Evolutionary conservation across 148 eudicot genomes (phyloP), one percentile per base, ranked within the genome.

Genomic region (Oxyria digyna): DNA sequence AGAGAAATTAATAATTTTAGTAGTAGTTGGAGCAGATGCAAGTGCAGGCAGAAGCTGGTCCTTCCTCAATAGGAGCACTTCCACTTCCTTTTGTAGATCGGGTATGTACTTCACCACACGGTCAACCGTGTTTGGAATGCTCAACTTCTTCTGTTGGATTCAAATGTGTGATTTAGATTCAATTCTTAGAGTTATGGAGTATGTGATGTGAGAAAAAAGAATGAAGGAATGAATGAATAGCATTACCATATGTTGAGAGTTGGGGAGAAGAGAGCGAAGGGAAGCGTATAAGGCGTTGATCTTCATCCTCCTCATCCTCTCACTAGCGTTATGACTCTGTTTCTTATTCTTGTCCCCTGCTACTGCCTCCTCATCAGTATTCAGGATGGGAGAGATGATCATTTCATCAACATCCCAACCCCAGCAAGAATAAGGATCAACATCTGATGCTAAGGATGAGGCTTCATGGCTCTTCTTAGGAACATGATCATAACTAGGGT

Each of bases 81-180:
- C 84, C 50, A 89, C 83, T 79, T 92, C 88, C 52, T 77, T 86
- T 67, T 84, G 89, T 62, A 92, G 79, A 52, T 92, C 88, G 0
- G 96, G 98, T 74, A 87, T 87, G 81, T 92, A 89, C 59, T 92
- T 87, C 26, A 92, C 65, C 23, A 76, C 93, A 0, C 79, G 74
- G 23, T 85, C 74, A 4, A 92, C 80, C 8, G 96, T 92, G 0
- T 67, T 42, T 0, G 96, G 94, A n/a, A 89, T 83, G 79, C 94
- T 92, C 69, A 86, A 35, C 48, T 92, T 92, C 62, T 86, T 92
- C 98, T 92, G 55, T 20, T 49, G 11, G 8, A n/a, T 11, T 12
- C 0, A n/a, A n/a, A 48, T n/a, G 3, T 15, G 21, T 45, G 4
- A n/a, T n/a, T 13, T 11, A 45, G 4, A 45, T 3, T 35, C 11